Conservation (phyloP, 108 stramenopile genomes). For the Fragilariopsis cylindrus region DNA sequence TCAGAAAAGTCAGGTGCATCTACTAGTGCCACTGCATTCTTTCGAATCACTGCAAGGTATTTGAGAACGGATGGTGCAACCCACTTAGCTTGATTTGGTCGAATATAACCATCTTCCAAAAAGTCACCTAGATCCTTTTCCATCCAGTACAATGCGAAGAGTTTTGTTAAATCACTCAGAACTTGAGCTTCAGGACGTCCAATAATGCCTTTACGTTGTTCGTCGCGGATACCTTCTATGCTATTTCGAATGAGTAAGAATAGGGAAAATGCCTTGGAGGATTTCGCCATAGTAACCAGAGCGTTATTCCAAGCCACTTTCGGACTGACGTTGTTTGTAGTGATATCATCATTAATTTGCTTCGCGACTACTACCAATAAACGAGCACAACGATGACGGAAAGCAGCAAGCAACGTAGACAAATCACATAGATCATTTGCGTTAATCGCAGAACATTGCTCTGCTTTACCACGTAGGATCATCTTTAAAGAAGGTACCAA, state of each 20-base stretch:
- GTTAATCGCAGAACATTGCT: conserved; percentile 25
- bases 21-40: conserved; percentile 85
- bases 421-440: conserved; percentile 44
- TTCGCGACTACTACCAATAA: conserved; percentile 64
- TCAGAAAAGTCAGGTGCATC: conserved; percentile 91
- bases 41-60: conserved; percentile 68
- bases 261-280: conserved; percentile 75
- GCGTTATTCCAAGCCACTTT: conserved; percentile 85
- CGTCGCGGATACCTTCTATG: conserved; percentile 56
- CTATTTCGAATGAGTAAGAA: conserved; percentile 78
- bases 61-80: conserved; percentile 48
- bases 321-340: conserved; percentile 33
- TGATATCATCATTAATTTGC: conserved; percentile 54
- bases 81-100: conserved; percentile 50
- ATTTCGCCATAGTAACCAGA: conserved; percentile 72
- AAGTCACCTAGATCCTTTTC: conserved; percentile 89
- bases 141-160: conserved; percentile 87
- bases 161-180: conserved; percentile 57
- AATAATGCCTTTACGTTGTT: conserved; percentile 32
- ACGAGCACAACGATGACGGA: conserved; percentile 75
- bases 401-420: conserved; percentile 51
- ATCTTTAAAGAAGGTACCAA: conserved; percentile 50
- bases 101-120: conserved; percentile 70
- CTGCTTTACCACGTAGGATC: conserved; percentile 27
- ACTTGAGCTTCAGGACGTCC: conserved; percentile 40